Percentiles rank a stretch among this genome's conserved stretches.
phyloP scores from a whole-genome alignment of 768 basidiomycete species.

The Kwoniella sp. region DNA sequence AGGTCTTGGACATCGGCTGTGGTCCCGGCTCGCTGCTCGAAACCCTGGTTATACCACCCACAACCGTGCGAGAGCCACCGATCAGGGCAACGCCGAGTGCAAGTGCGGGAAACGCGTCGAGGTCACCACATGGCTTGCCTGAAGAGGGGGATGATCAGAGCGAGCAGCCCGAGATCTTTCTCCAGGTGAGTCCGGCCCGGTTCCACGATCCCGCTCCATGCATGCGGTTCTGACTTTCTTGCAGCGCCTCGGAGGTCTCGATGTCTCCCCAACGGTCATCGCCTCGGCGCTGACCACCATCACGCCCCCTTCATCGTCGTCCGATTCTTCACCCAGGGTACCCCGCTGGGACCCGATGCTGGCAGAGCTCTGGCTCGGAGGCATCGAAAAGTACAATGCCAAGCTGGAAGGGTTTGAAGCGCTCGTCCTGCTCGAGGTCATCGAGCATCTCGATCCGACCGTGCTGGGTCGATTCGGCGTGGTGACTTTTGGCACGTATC shows the following conservation, averaged over 20 bases:
- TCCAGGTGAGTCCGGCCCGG: constrained; percentile 32
- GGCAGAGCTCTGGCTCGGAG: constrained; percentile 47
- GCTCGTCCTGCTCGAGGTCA: constrained; percentile 47
- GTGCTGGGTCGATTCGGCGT: constrained; percentile 47
- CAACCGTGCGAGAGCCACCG: constrained; percentile 38
- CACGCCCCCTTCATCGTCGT: constrained; percentile 24
- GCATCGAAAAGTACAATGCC: constrained; percentile 46
- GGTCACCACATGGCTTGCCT: no score
- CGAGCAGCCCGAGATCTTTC: constrained; percentile 46
- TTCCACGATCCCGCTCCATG: neutral
- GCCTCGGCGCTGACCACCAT: constrained; percentile 33
- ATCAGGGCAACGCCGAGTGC: no score
- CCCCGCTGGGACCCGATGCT: constrained; percentile 38
- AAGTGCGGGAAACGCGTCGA: no score
- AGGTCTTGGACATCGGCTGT: constrained; percentile 50
- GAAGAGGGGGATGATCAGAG: constrained; percentile 24
- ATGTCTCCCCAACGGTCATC: constrained; percentile 40
- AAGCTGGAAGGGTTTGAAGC: constrained; percentile 48
- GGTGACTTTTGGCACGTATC: constrained; percentile 47
- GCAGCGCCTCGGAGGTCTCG: constrained; percentile 48
- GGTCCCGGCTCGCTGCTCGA: constrained; percentile 46
- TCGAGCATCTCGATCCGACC: constrained; percentile 48
- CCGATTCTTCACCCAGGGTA: constrained; percentile 13
- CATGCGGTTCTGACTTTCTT: neutral
- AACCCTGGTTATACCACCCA: constrained; percentile 42